Evolutionary conservation across 2,329 filamentous ascomycete species (phyloP).

Genomic region (Cladobotryum protrusum): DNA sequence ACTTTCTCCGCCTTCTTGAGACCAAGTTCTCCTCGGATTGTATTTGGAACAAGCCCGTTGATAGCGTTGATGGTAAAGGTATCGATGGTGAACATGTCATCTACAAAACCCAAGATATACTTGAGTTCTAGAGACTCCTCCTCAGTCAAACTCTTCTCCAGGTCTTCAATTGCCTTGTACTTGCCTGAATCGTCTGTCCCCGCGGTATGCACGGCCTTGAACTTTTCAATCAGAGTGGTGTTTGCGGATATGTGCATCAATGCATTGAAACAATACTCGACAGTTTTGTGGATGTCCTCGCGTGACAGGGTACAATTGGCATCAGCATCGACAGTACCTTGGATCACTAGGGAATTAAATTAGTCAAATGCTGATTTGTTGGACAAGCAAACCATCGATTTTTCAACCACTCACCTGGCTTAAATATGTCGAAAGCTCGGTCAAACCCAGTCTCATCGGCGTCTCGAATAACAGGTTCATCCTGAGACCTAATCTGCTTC

Average conservation of each 20-base stretch:
- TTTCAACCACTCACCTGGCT: conserved; percentile 17
- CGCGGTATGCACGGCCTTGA: conserved; percentile 4
- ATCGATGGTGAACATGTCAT: conserved; percentile 27
- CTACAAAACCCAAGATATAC: conserved; percentile 26
- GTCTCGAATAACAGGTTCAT: conserved; percentile 35
- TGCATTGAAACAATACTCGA: conserved; percentile 29
- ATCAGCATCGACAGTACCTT: conserved; percentile 28
- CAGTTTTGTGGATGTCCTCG: conserved; percentile 24
- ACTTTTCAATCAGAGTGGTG: conserved; percentile 13
- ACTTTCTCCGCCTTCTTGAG: background rate
- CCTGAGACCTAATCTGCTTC: conserved; percentile 34
- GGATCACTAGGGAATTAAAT: conserved; percentile 26
- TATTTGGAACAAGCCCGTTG: conserved; percentile 17
- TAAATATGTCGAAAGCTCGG: conserved; percentile 34
- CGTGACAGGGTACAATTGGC: conserved; percentile 22
- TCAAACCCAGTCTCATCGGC: conserved; percentile 38
- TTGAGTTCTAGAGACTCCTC: conserved; percentile 22
- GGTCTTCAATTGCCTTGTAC: conserved; percentile 1
- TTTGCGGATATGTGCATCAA: conserved; percentile 18
- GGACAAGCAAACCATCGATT: too few relatives aligned
- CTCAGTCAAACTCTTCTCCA: conserved; percentile 12
- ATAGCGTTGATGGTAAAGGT: conserved; percentile 7
- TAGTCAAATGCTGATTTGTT: too few relatives aligned
- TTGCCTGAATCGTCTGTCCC: background rate
- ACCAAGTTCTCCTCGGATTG: background rate